Conservation (phyloP, 768 basidiomycete genomes). For the Saitozyma podzolica region DNA sequence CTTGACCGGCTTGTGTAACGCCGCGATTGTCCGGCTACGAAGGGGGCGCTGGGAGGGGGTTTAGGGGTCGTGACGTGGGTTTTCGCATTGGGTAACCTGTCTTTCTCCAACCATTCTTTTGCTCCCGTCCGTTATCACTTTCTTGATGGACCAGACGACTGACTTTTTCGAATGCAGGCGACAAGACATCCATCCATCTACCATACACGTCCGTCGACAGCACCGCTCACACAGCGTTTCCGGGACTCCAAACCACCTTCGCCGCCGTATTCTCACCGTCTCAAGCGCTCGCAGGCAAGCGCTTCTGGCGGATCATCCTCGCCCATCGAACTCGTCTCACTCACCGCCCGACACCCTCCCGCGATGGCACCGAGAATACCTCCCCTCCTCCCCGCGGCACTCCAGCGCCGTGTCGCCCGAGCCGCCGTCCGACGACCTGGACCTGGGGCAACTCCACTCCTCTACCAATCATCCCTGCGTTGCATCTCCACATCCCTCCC, state of each 20-base stretch:
- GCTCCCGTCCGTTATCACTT: background rate
- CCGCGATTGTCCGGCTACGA: no score
- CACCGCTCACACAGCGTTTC: no score
- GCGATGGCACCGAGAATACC: conserved; percentile 4
- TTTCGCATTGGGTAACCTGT: no score
- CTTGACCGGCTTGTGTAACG: no score
- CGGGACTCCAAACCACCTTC: no score
- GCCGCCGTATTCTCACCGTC: no score
- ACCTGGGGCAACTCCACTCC: background rate
- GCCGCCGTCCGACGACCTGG: background rate
- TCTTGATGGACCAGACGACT: background rate
- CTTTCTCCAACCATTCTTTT: background rate
- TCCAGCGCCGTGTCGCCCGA: background rate
- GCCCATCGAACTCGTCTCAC: background rate
- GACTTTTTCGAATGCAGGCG: conserved; percentile 1
- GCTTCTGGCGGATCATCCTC: background rate
- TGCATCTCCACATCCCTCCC: no score
- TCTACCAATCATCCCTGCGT: background rate
- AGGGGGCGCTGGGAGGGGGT: no score
- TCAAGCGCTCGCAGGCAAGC: no score
- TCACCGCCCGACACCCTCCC: background rate
- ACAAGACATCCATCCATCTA: background rate
- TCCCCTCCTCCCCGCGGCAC: background rate
- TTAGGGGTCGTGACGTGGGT: no score
- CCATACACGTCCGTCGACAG: background rate